Base-by-base conservation (phyloP, 2,329 filamentous ascomycete genomes). In the Colletotrichum sp. region DNA sequence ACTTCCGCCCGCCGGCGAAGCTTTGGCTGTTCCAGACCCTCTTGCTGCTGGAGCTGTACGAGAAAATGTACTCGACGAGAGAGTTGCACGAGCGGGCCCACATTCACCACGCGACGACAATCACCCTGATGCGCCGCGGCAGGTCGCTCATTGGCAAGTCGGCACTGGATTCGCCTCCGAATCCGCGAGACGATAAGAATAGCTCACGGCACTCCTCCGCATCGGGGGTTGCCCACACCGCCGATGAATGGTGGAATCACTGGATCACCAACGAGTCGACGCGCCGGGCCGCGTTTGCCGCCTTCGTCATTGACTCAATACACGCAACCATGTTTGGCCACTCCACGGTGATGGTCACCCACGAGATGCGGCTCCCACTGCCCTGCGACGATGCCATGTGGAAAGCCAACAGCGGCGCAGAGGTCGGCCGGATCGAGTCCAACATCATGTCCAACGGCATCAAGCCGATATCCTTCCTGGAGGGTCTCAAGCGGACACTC, bases 301-400 rank as follows among this genome's bases (percentile, higher is more conserved):
- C 97, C 0, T 98, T 98, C 82, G 92, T 98, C 58, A 93, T 98
- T 78, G 97, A 99, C 83, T 98, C 96, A 6, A 97, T 96, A 3
- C 97, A 99, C 83, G 96, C 96, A 2, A 98, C 96, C 32, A 98
- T 99, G 94, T 98, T 98, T 84, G 97, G 96, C 1, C 97, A 98
- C 84, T 97, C 96, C 5, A 96, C 95, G 1, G 96, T 97, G 58
- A 98, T 98, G 96, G 96, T 98, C 9, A 96, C 96, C 4, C 96
- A 98, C 80, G 97, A 98, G 84, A 95, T 99, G 91, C 92, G 95
- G 66, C 89, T 98, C 10, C 95, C 96, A 1, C 85, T 99, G 58
- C 97, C 97, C 1, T 98, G 96, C 81, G 96, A 98, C 79, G 97
- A 98, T 82, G 92, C 94, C 6, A 87, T 98, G 13, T 99, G 97